phyloP scores from a whole-genome alignment of 352 stramenopile genomes.

The Globisporangium apiculatum region DNA sequence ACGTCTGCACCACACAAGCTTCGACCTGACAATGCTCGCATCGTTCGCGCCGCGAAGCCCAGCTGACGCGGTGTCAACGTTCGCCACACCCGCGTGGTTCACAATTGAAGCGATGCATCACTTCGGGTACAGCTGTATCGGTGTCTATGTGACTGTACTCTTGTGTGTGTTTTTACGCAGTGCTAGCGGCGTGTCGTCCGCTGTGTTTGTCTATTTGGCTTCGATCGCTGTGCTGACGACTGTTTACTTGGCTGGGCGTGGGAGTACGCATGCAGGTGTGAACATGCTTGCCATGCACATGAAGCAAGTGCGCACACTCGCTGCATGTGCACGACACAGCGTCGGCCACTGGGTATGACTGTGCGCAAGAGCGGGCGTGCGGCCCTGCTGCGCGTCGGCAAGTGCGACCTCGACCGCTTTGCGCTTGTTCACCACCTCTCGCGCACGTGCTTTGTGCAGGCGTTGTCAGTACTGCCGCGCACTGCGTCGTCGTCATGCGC shows the following conservation, averaged over 20 bases:
- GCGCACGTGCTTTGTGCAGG: constrained; percentile 52
- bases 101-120: constrained; percentile 59
- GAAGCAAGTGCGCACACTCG: not conserved
- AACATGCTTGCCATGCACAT: too few relatives aligned
- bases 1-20: constrained; percentile 17
- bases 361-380: constrained; percentile 57
- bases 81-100: constrained; percentile 19
- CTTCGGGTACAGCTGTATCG: constrained; percentile 33
- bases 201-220: too few relatives aligned
- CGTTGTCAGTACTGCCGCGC: not conserved
- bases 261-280: too few relatives aligned
- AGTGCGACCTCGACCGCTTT: constrained; percentile 34
- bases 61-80: not conserved
- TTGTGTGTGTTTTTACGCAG: not conserved
- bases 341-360: constrained; percentile 34
- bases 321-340: constrained; percentile 13
- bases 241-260: too few relatives aligned
- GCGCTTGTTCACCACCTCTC: constrained; percentile 53
- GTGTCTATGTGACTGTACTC: not conserved
- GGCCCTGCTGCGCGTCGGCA: constrained; percentile 38
- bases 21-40: constrained; percentile 62
- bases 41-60: constrained; percentile 9
- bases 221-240: too few relatives aligned
- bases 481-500: not conserved
- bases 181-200: too few relatives aligned